Evolutionary conservation across 306 rosid species (phyloP).

Genomic region (Casuarina equisetifolia): DNA sequence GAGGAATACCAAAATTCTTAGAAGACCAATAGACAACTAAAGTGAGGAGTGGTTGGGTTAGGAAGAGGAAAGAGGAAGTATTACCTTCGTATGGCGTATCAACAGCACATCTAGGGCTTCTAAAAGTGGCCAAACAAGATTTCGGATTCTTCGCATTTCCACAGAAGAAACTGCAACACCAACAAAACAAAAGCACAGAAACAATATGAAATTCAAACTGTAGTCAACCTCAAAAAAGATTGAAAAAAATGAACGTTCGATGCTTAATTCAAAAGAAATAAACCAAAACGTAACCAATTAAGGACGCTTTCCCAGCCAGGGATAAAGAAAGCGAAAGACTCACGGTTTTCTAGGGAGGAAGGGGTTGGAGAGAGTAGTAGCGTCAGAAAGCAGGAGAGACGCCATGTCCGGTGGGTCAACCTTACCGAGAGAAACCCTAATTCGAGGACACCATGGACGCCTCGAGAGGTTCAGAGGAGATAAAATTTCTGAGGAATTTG

Average conservation of each 20-base stretch:
- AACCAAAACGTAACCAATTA: no score
- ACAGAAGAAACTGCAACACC: conserved; percentile 39
- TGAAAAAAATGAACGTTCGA: no score
- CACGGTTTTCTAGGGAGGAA: conserved; percentile 61
- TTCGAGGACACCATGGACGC: conserved; percentile 26
- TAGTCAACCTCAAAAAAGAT: background rate
- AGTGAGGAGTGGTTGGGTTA: no score
- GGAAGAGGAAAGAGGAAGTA: background rate
- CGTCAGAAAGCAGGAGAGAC: conserved; percentile 50
- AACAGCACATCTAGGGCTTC: conserved; percentile 55
- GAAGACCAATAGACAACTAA: background rate
- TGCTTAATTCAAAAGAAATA: background rate
- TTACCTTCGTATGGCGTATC: conserved; percentile 81
- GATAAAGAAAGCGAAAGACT: conserved; percentile 15
- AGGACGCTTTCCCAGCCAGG: background rate
- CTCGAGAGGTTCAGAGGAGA: background rate
- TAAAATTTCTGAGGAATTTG: background rate
- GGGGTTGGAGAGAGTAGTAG: conserved; percentile 41
- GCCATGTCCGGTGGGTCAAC: conserved; percentile 41
- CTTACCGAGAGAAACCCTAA: conserved; percentile 34
- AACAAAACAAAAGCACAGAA: background rate
- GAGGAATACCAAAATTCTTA: background rate
- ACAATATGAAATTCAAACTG: background rate
- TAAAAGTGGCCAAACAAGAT: conserved; percentile 9
- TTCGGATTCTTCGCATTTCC: conserved; percentile 30